Evolutionary conservation across 2,329 filamentous ascomycete genomes (phyloP).

Genomic region (Pseudogymnoascus sp.): DNA sequence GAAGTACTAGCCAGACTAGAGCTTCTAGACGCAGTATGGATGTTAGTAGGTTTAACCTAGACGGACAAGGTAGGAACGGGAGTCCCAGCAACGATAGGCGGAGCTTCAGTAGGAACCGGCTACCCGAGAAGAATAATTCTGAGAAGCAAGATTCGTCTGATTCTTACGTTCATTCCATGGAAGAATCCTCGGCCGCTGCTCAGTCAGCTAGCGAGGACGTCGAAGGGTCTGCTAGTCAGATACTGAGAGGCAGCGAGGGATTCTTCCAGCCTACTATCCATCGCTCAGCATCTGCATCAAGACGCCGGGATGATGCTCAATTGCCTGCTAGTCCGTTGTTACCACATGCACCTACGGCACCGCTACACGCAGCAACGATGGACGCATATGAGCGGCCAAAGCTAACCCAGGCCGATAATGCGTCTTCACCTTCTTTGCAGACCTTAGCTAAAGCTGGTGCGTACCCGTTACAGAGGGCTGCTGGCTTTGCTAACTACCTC

Average conservation of each 20-base stretch:
- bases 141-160: constrained; percentile 58
- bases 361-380: constrained; percentile 18
- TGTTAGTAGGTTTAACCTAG: constrained; percentile 34
- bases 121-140: constrained; percentile 40
- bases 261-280: constrained; percentile 72
- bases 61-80: constrained; percentile 39
- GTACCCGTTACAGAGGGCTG: constrained; percentile 76
- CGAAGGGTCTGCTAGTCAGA: constrained; percentile 81
- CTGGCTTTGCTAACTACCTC: constrained; percentile 73
- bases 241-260: constrained; percentile 76
- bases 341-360: constrained; percentile 14
- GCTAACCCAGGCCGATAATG: constrained; percentile 25
- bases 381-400: constrained; percentile 15
- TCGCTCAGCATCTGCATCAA: constrained; percentile 31
- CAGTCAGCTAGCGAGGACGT: constrained; percentile 64
- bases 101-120: constrained; percentile 41
- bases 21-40: constrained; percentile 41
- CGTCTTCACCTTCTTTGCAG: constrained; percentile 44
- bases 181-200: constrained; percentile 63
- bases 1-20: constrained; percentile 40
- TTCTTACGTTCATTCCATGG: constrained; percentile 65
- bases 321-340: constrained; percentile 17
- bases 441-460: constrained; percentile 53
- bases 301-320: constrained; percentile 15
- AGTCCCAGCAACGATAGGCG: constrained; percentile 55